Conservation (phyloP, 2,329 filamentous ascomycete genomes). For the Colletotrichum cordylinicola region DNA sequence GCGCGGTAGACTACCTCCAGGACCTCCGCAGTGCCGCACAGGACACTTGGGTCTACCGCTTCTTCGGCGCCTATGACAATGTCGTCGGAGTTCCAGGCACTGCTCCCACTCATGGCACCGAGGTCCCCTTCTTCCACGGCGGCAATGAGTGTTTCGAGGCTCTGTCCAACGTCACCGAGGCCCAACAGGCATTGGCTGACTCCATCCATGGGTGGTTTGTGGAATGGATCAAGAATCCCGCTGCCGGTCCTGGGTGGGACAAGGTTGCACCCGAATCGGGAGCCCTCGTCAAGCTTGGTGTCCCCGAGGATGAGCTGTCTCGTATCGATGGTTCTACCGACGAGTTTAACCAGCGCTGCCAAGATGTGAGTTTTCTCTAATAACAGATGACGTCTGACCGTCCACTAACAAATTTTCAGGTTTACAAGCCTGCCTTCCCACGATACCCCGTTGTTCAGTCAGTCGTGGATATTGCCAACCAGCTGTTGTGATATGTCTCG, state of each 20-base stretch:
- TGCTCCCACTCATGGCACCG: constrained; percentile 42
- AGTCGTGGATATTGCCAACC: background rate
- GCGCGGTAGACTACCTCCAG: constrained; percentile 42
- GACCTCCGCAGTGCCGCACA: constrained; percentile 42
- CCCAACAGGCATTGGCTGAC: constrained; percentile 45
- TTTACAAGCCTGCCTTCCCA: constrained; percentile 7
- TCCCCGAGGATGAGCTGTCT: constrained; percentile 37
- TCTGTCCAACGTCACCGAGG: constrained; percentile 36
- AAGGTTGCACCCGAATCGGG: constrained; percentile 34
- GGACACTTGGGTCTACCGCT: constrained; percentile 48
- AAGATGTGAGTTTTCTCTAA: constrained; percentile 23
- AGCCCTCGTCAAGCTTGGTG: constrained; percentile 35
- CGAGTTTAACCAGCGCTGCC: constrained; percentile 38
- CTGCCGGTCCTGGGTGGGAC: constrained; percentile 46
- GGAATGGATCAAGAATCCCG: constrained; percentile 48
- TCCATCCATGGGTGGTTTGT: constrained; percentile 48
- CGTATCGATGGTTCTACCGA: constrained; percentile 30
- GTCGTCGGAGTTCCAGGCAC: constrained; percentile 38
- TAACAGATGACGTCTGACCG: background rate
- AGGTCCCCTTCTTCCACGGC: constrained; percentile 51
- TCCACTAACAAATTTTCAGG: background rate
- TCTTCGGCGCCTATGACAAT: constrained; percentile 47
- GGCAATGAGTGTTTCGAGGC: constrained; percentile 47
- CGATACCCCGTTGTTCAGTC: constrained; percentile 15
- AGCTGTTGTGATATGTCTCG: background rate